Percentiles rank a stretch among this genome's conserved stretches.
Conservation (phyloP, 2,329 filamentous ascomycete genomes). For the Fusarium setosum region DNA sequence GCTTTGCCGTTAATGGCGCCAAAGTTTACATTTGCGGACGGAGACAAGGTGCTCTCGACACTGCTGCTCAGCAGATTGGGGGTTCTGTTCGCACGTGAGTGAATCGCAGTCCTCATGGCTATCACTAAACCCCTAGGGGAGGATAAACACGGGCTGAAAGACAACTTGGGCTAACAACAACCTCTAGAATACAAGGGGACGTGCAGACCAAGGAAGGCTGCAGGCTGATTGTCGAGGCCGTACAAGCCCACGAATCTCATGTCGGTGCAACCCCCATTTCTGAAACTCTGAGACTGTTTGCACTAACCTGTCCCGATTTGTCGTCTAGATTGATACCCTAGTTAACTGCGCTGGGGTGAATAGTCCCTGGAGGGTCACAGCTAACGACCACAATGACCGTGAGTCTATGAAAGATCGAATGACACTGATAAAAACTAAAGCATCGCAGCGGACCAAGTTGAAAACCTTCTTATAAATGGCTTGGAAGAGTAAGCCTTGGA, state of each 20-base stretch:
- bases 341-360: neutral
- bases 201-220: conserved; percentile 41
- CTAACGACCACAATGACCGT: neutral
- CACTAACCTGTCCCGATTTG: neutral
- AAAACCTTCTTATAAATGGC: neutral
- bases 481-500: neutral
- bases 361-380: neutral
- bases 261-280: neutral
- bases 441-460: neutral
- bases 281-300: neutral
- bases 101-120: too few species aligned
- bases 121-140: too few species aligned
- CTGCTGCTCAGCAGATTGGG: conserved; percentile 40
- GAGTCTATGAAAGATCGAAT: neutral
- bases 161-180: neutral
- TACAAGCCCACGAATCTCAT: conserved; percentile 37
- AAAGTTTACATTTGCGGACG: conserved; percentile 59
- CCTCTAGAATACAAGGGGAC: conserved; percentile 40
- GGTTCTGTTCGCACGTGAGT: conserved; percentile 34
- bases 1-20: conserved; percentile 56
- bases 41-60: conserved; percentile 54
- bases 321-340: neutral
- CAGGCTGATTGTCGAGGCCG: conserved; percentile 32
- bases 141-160: too few species aligned
- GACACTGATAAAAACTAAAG: neutral